Percentiles rank a stretch among this genome's conserved stretches.
phyloP scores from a whole-genome alignment of 495 filamentous ascomycete species.

The Neurospora sp. region DNA sequence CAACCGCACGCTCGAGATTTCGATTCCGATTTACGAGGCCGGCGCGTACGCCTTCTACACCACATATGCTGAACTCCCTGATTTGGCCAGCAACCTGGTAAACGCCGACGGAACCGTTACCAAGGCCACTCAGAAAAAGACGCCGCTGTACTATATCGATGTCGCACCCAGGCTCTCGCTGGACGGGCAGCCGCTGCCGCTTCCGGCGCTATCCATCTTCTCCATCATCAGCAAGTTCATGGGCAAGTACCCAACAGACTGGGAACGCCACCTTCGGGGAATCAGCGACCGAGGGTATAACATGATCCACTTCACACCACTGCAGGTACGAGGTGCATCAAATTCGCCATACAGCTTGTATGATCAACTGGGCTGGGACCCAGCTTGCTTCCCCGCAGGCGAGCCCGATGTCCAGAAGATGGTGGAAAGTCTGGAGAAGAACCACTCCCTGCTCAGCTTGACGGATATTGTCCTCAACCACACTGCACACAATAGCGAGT shows the following conservation, averaged over 20 bases:
- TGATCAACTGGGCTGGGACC: conserved; percentile 83
- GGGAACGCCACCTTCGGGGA: conserved; percentile 79
- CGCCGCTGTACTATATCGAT: conserved; percentile 79
- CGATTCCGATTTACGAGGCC: conserved; percentile 70
- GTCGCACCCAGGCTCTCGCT: conserved; percentile 76
- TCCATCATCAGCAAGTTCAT: conserved; percentile 98
- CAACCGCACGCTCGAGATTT: conserved; percentile 80
- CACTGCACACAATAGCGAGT: conserved; percentile 89
- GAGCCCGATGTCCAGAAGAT: conserved; percentile 73
- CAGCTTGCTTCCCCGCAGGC: conserved; percentile 70
- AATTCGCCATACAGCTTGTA: conserved; percentile 97
- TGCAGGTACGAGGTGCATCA: conserved; percentile 78
- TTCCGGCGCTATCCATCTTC: conserved; percentile 81
- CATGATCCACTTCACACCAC: conserved; percentile 96
- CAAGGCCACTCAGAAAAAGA: conserved; percentile 46
- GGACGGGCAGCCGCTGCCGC: conserved; percentile 55
- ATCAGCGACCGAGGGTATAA: conserved; percentile 90
- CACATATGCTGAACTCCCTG: conserved; percentile 78
- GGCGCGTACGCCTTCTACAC: conserved; percentile 95
- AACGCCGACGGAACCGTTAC: conserved; percentile 17
- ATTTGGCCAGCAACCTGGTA: conserved; percentile 51
- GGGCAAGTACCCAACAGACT: conserved; percentile 79
- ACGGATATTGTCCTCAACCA: conserved; percentile 99
- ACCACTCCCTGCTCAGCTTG: conserved; percentile 75
- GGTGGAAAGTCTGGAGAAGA: conserved; percentile 70